Evolutionary conservation across 768 basidiomycete genomes (phyloP), one percentile per base, ranked within the genome.

Genomic region (Pleurotus tuoliensis): DNA sequence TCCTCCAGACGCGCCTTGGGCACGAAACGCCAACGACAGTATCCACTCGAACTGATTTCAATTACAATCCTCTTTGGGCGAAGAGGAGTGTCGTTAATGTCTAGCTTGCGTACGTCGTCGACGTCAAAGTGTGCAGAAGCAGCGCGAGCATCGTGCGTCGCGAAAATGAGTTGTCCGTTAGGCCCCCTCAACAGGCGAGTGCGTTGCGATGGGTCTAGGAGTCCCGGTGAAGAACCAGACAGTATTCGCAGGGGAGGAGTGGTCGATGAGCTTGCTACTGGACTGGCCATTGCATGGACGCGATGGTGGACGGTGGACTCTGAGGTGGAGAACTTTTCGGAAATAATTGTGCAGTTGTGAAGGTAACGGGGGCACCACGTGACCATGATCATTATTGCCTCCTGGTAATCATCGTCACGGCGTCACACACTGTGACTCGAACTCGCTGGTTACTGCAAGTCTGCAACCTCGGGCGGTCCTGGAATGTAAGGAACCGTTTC

Each of bases 61-160:
- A 92, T 75, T 2, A 92, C 87, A 63, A 92, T 75, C 52, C 90
- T 87, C 67, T 85, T 88, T 1, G 86, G 82, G 4, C 82, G 74
- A 47, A 76, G 75, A 0, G 76, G 71, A 39, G 78, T 76, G n/a
- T 78, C 76, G 38, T 76, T 72, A 9, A 76, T 64, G 22, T 73
- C 78, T 48, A 77, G 71, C 48, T 72, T 79, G 30, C 66, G 73
- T 16, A 74, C 24, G 55, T 73, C 72, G 15, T 73, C 66, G 2
- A 71, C 62, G 37, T 70, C 74, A 3, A 67, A 61, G 18, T 65
- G 55, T 12, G 73, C 69, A n/a, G 78, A 73, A 0, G 88, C 90
- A 22, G 84, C 79, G 52, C 76, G 76, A 4, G 89, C 86, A 64
- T 92, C 82, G 58, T 88, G 90, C n/a, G 78, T 79, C 8, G 90